These are phyloP conservation scores for Blastocystis sp. DNA, from an alignment of 352 stramenopile genomes.

Conservation along the genomic window DNA sequence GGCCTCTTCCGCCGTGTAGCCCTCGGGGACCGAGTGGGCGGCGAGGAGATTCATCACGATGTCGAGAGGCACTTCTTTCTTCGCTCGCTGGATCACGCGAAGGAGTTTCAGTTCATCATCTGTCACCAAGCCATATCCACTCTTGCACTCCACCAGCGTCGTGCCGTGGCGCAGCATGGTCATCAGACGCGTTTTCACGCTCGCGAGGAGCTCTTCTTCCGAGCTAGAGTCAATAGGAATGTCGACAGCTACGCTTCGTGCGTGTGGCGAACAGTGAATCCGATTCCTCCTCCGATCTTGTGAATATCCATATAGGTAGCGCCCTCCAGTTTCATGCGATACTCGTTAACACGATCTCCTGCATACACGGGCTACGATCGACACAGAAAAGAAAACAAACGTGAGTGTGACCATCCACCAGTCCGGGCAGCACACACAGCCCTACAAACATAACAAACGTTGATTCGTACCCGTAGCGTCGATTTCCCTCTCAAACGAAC, in stretches of 20 bases:
- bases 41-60: conserved; percentile 75
- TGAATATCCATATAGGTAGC: conserved; percentile 77
- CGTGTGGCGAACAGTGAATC: conserved; percentile 71
- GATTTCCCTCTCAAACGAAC: conserved; percentile 72
- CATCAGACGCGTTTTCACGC: conserved; percentile 69
- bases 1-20: conserved; percentile 69
- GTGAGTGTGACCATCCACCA: conserved; percentile 74
- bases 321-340: conserved; percentile 76
- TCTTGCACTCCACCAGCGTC: conserved; percentile 75
- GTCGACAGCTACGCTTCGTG: not conserved
- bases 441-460: not conserved
- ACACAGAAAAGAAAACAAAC: not conserved
- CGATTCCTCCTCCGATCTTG: conserved; percentile 72
- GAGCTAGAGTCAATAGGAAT: conserved; percentile 65
- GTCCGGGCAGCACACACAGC: conserved; percentile 71
- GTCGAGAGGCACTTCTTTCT: conserved; percentile 67
- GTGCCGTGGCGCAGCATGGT: conserved; percentile 73
- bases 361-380: conserved; percentile 71
- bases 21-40: conserved; percentile 73
- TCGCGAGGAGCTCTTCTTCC: conserved; percentile 68
- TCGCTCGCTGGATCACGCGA: conserved; percentile 70
- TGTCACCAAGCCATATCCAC: conserved; percentile 74
- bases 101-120: conserved; percentile 78
- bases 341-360: conserved; percentile 76
- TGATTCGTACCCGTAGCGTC: conserved; percentile 67